A percentile compares a stretch with the other conserved stretches of the same genome.
Conservation (phyloP, 345 rosid species). For the Camelina hispida region DNA sequence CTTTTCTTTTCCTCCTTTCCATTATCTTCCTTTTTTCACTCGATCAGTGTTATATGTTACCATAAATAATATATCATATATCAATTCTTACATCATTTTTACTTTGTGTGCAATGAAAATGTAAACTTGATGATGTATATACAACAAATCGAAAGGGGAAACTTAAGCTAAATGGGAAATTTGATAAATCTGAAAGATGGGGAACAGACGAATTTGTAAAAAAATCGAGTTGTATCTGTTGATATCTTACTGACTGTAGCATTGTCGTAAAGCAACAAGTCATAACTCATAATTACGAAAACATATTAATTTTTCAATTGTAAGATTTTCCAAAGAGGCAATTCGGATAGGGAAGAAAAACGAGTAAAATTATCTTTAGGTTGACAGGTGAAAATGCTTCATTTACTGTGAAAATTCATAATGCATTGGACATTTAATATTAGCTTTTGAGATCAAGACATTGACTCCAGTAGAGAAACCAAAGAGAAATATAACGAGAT, state of each 20-base stretch:
- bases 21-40: not conserved
- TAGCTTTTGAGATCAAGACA: conserved; percentile 6
- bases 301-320: not conserved
- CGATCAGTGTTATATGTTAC: not conserved
- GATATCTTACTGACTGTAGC: no score
- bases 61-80: not conserved
- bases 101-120: not conserved
- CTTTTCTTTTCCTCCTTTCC: not conserved
- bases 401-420: conserved; percentile 10
- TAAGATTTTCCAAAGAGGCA: not conserved
- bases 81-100: no score
- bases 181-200: no score
- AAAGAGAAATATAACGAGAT: conserved; percentile 9
- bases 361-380: not conserved
- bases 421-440: not conserved
- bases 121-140: not conserved
- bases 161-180: no score
- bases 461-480: not conserved
- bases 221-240: no score
- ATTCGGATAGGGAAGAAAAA: not conserved
- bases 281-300: not conserved
- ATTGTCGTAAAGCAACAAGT: no score
- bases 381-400: conserved; percentile 19
- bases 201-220: no score
- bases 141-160: not conserved